A percentile compares a stretch with the other conserved stretches of the same genome.
Conservation (phyloP, 2,329 filamentous ascomycete genomes). For the Polychaeton citri region DNA sequence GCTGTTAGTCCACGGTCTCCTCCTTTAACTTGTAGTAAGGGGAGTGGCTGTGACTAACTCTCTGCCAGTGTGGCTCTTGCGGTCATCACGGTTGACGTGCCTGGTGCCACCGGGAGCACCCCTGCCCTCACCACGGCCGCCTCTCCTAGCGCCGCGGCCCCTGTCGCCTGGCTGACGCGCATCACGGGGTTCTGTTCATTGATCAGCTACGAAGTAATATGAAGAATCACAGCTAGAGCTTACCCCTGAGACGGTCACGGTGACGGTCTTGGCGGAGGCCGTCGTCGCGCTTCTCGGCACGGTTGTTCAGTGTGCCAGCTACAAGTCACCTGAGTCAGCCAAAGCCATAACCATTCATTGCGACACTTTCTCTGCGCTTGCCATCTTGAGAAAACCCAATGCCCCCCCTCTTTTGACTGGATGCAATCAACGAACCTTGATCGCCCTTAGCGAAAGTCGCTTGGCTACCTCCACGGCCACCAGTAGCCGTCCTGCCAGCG, state of each 20-base stretch:
- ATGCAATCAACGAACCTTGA: slow-evolving; percentile 80
- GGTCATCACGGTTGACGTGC: slow-evolving; percentile 40
- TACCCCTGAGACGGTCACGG: slow-evolving; percentile 25
- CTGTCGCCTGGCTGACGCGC: slow-evolving; percentile 32
- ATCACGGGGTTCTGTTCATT: slow-evolving; percentile 14
- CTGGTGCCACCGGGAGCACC: slow-evolving; percentile 36
- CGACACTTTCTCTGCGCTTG: too few species aligned
- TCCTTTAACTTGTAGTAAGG: too few species aligned
- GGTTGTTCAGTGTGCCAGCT: slow-evolving; percentile 71
- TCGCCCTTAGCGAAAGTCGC: slow-evolving; percentile 62
- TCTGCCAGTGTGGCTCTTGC: slow-evolving; percentile 46
- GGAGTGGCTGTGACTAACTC: too few species aligned
- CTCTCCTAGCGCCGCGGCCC: slow-evolving; percentile 36
- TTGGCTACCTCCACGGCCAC: slow-evolving; percentile 39
- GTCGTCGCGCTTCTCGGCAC: slow-evolving; percentile 64
- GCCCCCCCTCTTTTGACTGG: too few species aligned
- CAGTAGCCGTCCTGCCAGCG: slow-evolving; percentile 23
- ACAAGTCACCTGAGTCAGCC: background rate
- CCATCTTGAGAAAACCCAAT: too few species aligned
- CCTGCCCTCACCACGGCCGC: slow-evolving; percentile 39
- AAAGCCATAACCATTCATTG: too few species aligned
- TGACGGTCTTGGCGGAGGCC: slow-evolving; percentile 37
- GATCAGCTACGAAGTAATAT: slow-evolving; percentile 2
- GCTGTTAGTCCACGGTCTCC: too few species aligned
- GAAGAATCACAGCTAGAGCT: slow-evolving; percentile 7